Evolutionary conservation across 768 basidiomycete genomes (phyloP).

Genomic region (Lanmaoa pseudosensibilis): DNA sequence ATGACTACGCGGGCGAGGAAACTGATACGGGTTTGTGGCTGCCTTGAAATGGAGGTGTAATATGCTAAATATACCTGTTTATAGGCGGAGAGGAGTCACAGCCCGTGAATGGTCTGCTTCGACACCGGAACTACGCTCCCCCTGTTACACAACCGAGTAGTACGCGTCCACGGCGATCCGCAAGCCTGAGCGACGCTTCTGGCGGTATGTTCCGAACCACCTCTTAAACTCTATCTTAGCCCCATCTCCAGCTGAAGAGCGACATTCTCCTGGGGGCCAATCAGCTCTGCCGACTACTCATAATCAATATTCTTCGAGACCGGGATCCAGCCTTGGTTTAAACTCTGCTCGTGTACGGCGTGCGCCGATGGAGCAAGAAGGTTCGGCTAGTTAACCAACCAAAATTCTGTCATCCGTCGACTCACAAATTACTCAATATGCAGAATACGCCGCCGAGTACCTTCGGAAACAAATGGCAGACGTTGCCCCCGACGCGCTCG

Average conservation of each 20-base stretch:
- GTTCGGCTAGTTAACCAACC: constrained; percentile 22
- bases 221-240: constrained; percentile 28
- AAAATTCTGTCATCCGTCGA: background rate
- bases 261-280: constrained; percentile 23
- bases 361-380: constrained; percentile 48
- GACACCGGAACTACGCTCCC: constrained; percentile 29
- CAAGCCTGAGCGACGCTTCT: constrained; percentile 69
- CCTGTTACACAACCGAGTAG: constrained; percentile 39
- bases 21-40: constrained; percentile 39
- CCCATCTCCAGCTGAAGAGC: constrained; percentile 29
- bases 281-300: constrained; percentile 19
- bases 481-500: constrained; percentile 9
- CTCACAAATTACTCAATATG: constrained; percentile 10
- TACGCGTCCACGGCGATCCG: constrained; percentile 70
- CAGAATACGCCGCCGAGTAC: constrained; percentile 30
- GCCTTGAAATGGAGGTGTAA: constrained; percentile 7
- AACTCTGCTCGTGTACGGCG: constrained; percentile 39
- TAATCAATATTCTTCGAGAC: constrained; percentile 34
- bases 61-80: constrained; percentile 25
- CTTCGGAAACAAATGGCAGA: constrained; percentile 20
- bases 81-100: constrained; percentile 34
- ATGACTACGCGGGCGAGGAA: constrained; percentile 35
- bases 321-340: constrained; percentile 46
- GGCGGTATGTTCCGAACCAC: constrained; percentile 25
- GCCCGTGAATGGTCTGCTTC: constrained; percentile 22